Percentiles rank a stretch among this genome's conserved stretches.
Conservation (phyloP, 805 yeast species). For the Vanderwaltozyma verrucispora region DNA sequence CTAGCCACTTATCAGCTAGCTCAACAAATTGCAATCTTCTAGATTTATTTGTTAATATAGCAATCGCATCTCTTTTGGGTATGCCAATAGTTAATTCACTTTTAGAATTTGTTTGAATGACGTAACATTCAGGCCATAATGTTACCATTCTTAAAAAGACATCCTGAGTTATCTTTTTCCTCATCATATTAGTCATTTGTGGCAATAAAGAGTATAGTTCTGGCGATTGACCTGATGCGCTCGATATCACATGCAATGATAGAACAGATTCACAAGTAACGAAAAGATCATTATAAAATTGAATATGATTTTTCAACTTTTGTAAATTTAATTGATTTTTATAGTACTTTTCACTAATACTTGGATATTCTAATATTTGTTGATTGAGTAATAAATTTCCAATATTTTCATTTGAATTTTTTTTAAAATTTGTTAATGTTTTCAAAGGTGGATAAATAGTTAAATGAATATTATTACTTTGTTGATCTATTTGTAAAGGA, state of each 20-base stretch:
- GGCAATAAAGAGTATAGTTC: constrained; percentile 18
- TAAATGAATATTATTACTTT: constrained; percentile 11
- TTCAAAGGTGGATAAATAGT: constrained; percentile 16
- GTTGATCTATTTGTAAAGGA: constrained; percentile 14
- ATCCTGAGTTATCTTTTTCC: constrained; percentile 16
- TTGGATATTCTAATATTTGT: constrained; percentile 21
- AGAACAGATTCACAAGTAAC: constrained; percentile 19
- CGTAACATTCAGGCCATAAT: constrained; percentile 24
- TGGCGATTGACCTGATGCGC: constrained; percentile 9
- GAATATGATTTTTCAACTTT: constrained; percentile 9
- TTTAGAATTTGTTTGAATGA: constrained; percentile 14
- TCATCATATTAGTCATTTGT: constrained; percentile 23
- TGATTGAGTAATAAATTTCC: constrained; percentile 10
- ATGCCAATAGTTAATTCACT: constrained; percentile 15
- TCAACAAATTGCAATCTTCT: constrained; percentile 20
- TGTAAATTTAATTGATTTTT: constrained; percentile 11
- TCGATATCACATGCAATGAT: constrained; percentile 21
- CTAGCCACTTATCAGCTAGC: constrained; percentile 17
- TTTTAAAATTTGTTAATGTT: constrained; percentile 3
- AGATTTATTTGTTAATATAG: constrained; percentile 17
- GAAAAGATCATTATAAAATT: constrained; percentile 18
- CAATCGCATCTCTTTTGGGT: constrained; percentile 12
- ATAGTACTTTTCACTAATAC: constrained; percentile 15
- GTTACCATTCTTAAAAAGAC: constrained; percentile 19
- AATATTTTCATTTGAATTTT: constrained; percentile 3